Evolutionary conservation across 371 early-diverging fungal genomes (phyloP), one percentile per base, ranked within the genome.

Genomic region (Funneliformis caledonium): DNA sequence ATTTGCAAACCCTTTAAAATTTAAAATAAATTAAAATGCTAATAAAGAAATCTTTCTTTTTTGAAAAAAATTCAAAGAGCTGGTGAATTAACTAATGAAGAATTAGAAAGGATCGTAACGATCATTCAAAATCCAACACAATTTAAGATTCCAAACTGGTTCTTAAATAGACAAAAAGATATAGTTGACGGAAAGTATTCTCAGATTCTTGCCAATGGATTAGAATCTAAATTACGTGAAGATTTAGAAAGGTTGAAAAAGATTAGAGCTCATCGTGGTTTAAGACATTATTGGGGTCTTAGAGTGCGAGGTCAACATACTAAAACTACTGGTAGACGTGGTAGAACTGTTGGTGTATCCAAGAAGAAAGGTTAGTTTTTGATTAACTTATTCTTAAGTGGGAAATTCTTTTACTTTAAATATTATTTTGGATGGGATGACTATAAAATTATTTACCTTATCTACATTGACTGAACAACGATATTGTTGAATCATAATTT

Each of bases 141-240:
- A 88, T 96, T 93, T 93, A 97, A 97, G 90, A 97, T 99, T 88
- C 99, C 99, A 83, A 92, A 93, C 87, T 98, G 97, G 96, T 96
- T 98, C 93, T 93, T 98, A 65, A 99, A 99, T 95, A 92, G 97
- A 86, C 98, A 98, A 88, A 99, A 96, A 93, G 98, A 99, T 91
- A 89, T 93, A 84, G 89, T 92, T 85, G 96, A 96, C 85, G 99
- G 99, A 87, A 94, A 94, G 88, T 94, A 92, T 93, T 88, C 92
- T 80, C 99, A 99, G 90, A 88, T 97, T 80, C 90, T 99, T 83
- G 94, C 97, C 83, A 98, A 98, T 93, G 92, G 89, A 83, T 89
- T 99, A 56, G 99, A 98, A 92, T 95, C 92, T 92, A 93, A 93
- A 89, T 89, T 96, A 86, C 97, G 98, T 94, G 97, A 97, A 89